Base-by-base conservation (phyloP, 495 filamentous ascomycete species). In the Aspergillus heteromorphus region DNA sequence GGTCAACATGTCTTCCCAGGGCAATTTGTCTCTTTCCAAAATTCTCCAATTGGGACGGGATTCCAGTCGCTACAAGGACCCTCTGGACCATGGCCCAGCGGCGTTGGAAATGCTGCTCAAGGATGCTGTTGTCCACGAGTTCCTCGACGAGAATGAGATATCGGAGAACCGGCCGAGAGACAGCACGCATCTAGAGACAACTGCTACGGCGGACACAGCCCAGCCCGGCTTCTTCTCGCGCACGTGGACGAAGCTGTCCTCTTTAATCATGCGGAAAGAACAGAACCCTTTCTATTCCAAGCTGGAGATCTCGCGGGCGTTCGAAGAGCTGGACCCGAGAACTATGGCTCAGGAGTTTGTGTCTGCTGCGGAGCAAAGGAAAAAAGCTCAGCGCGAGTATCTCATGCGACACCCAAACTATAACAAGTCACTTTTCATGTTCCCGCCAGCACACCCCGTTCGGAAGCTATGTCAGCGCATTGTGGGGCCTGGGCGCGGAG, bases 201-300 rank as follows among this genome's bases (percentile, higher is more conserved):
- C 53, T 41, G 50, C 55, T 16, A 62, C 56, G 38, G 66, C 63
- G 47, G 71, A 65, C 53, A 61, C 63, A 17, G 67, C 78, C 50
- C 74, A 82, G 48, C 77, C 76, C 17, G 81, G 83, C 9, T 43
- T 79, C 10, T 57, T 87, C 6, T 83, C 85, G 14, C 68, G 73
- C 10, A 42, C 84, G 5, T 86, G 83, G 81, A 77, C 76, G 2
- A 82, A 69, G 51, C 51, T 86, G 36, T 59, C 77, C 13, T 72
- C 72, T 1, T 56, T 70, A 11, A 64, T 92, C 43, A 77, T 71
- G 58, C 77, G 85, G 53, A 72, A 76, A 21, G 95, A 97, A 54
- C 87, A 89, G 1, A 99, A 99, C 72, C 93, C 93, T 4, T 99
- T 99, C 68, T 96, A 97, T 65, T 88, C 91, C 6, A 88, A 83